phyloP scores from a whole-genome alignment of 108 stramenopile genomes.

The Nitzschia sp. region DNA sequence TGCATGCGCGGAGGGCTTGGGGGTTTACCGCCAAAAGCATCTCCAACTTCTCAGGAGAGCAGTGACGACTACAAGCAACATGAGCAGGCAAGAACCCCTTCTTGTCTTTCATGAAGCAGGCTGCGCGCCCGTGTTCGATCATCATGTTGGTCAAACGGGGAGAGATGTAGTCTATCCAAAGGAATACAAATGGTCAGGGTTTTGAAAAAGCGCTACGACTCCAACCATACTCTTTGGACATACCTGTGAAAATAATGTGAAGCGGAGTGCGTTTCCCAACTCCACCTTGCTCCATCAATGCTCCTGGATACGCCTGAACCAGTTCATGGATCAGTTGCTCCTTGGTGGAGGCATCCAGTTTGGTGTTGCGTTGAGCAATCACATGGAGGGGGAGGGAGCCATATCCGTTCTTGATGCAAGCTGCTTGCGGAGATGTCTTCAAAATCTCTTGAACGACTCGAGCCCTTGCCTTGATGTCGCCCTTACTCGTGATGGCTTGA shows the following conservation, averaged over 20 bases:
- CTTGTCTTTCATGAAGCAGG: constrained; percentile 60
- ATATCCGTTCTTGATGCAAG: constrained; percentile 54
- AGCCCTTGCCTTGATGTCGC: constrained; percentile 40
- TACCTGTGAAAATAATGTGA: constrained; percentile 64
- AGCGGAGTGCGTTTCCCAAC: constrained; percentile 61
- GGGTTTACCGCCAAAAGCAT: constrained; percentile 52
- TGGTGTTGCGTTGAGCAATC: constrained; percentile 55
- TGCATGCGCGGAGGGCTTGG: constrained; percentile 29
- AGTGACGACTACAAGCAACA: constrained; percentile 61
- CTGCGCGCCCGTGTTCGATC: constrained; percentile 40
- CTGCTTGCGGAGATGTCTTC: constrained; percentile 39
- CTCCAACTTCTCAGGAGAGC: constrained; percentile 56
- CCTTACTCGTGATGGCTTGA: constrained; percentile 62
- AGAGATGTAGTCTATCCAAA: constrained; percentile 50
- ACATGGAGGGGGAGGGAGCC: constrained; percentile 59
- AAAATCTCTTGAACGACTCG: constrained; percentile 41
- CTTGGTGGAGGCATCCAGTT: constrained; percentile 51
- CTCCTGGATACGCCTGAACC: constrained; percentile 37
- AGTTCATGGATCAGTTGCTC: constrained; percentile 46
- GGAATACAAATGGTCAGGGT: neutral
- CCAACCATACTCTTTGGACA: neutral
- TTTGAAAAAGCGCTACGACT: neutral
- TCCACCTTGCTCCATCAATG: constrained; percentile 43
- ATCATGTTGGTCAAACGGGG: constrained; percentile 40
- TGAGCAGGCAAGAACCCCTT: constrained; percentile 60